Percentiles rank a stretch among this genome's conserved stretches.
Evolutionary conservation across 495 filamentous ascomycete genomes (phyloP).

Genomic region (Xylaria acuta): DNA sequence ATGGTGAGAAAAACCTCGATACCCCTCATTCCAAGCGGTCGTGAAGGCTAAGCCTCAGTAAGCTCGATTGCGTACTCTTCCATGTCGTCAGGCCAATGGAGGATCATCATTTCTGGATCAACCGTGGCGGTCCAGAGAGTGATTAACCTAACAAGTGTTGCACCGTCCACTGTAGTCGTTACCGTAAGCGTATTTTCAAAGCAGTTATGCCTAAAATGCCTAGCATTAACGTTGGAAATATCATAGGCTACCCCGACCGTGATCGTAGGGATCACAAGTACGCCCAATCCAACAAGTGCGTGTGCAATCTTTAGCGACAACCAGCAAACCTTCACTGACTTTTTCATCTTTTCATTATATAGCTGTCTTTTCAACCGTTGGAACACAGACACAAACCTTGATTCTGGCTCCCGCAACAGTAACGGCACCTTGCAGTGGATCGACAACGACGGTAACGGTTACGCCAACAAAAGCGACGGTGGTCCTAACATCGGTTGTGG

Average conservation of each 20-base stretch:
- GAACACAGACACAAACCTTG: conserved; percentile 44
- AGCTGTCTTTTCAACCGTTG: conserved; percentile 46
- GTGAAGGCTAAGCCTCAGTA: background rate
- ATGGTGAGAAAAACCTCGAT: conserved; percentile 38
- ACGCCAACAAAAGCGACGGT: conserved; percentile 42
- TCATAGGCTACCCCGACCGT: conserved; percentile 50
- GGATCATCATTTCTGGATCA: conserved; percentile 46
- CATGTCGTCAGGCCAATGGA: conserved; percentile 50
- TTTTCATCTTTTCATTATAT: conserved; percentile 1
- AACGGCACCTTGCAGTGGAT: conserved; percentile 44
- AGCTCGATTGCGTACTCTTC: conserved; percentile 49
- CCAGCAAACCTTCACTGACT: background rate
- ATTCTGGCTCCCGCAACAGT: conserved; percentile 45
- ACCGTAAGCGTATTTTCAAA: conserved; percentile 36
- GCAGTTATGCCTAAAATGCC: background rate
- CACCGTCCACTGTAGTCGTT: conserved; percentile 43
- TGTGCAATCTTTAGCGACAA: background rate
- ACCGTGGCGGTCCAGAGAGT: conserved; percentile 49
- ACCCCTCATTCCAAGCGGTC: background rate
- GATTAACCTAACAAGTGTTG: conserved; percentile 45
- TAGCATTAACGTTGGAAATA: background rate
- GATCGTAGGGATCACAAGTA: conserved; percentile 48
- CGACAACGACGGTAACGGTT: conserved; percentile 47
- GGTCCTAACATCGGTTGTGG: conserved; percentile 40
- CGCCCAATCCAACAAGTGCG: conserved; percentile 46